Evolutionary conservation across 441 rosid genomes (phyloP).

Genomic region (Populus hybrid): DNA sequence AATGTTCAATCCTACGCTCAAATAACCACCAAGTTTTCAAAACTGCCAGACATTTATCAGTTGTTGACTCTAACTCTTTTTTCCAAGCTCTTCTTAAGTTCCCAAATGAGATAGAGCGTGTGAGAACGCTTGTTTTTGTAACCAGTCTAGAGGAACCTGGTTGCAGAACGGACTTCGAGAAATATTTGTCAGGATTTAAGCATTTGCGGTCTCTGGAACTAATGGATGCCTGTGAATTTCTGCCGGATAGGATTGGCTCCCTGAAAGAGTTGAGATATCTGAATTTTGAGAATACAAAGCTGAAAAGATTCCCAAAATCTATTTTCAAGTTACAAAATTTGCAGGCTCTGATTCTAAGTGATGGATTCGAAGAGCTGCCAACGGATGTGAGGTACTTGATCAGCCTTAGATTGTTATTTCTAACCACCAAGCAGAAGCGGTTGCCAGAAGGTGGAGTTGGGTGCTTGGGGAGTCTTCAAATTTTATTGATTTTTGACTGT

Average conservation of each 20-base stretch:
- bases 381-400: conserved; percentile 7
- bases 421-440: not conserved
- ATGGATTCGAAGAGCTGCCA: not conserved
- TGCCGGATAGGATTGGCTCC: conserved; percentile 14
- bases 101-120: not conserved
- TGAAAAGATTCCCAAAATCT: not conserved
- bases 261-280: conserved; percentile 8
- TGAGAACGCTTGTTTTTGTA: not conserved
- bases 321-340: not conserved
- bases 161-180: not conserved
- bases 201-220: conserved; percentile 1
- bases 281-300: no score
- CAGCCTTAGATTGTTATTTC: not conserved
- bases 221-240: not conserved
- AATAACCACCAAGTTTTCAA: no score
- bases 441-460: conserved; percentile 21
- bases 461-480: conserved; percentile 13
- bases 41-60: no score
- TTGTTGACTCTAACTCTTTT: not conserved
- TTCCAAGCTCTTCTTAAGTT: not conserved
- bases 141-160: not conserved
- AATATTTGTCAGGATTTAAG: not conserved
- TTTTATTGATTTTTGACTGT: not conserved
- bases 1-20: not conserved
- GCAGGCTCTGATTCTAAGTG: not conserved